Evolutionary conservation across 2,329 filamentous ascomycete genomes (phyloP).

Genomic region (Monilinia vaccinii-corymbosi): DNA sequence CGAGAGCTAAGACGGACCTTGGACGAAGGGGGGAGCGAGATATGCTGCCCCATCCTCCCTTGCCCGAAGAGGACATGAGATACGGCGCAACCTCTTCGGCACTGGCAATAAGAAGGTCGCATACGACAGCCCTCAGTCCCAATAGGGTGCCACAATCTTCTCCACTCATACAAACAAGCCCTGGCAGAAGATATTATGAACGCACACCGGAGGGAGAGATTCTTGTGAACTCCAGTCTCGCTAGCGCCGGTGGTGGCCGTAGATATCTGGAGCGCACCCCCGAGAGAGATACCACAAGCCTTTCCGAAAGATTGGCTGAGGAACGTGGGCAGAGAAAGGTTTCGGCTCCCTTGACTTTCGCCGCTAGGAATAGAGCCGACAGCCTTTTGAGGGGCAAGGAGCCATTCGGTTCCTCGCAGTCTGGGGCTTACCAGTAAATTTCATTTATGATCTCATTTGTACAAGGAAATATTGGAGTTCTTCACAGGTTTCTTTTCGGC

Average conservation of each 20-base stretch:
- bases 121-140: conserved; percentile 39
- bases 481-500: background rate
- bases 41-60: conserved; percentile 32
- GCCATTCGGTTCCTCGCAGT: conserved; percentile 17
- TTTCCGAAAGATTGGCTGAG: conserved; percentile 20
- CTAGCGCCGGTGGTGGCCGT: conserved; percentile 14
- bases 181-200: conserved; percentile 12
- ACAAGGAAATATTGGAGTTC: conserved; percentile 1
- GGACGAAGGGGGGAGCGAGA: conserved; percentile 34
- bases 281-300: conserved; percentile 26
- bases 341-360: conserved; percentile 20
- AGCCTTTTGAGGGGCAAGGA: conserved; percentile 21
- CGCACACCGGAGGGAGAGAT: conserved; percentile 9
- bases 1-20: conserved; percentile 50
- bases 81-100: background rate
- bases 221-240: conserved; percentile 10
- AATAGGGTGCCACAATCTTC: conserved; percentile 42
- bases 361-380: conserved; percentile 16
- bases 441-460: conserved; percentile 1
- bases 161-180: conserved; percentile 32
- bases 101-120: conserved; percentile 20
- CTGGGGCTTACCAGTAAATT: conserved; percentile 17
- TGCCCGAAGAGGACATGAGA: conserved; percentile 24
- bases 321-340: conserved; percentile 24
- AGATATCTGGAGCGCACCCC: conserved; percentile 26